Percentiles rank a stretch among this genome's conserved stretches.
Conservation (phyloP, 192 early-diverging fungal genomes). For the Umbelopsis vinacea region DNA sequence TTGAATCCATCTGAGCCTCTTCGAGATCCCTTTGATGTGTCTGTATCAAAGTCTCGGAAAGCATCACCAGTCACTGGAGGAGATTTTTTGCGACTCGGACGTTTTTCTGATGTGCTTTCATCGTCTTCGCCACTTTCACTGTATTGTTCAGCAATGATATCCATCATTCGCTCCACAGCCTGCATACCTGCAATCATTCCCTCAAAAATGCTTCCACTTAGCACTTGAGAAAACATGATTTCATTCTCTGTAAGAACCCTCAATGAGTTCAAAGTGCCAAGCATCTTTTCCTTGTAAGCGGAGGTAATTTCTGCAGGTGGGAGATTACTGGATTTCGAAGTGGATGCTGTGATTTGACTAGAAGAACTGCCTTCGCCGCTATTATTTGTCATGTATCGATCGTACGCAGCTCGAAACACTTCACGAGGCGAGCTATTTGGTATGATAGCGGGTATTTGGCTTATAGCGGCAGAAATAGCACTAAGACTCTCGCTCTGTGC, state of each 20-base stretch:
- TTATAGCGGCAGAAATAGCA: not conserved
- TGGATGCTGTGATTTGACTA: not conserved
- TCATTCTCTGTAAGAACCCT: slow-evolving; percentile 10
- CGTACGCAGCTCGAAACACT: not conserved
- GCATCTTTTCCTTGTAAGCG: slow-evolving; percentile 15
- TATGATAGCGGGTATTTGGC: not conserved
- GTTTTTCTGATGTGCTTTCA: not conserved
- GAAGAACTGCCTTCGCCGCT: not conserved
- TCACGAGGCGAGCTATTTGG: not conserved
- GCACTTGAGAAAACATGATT: slow-evolving; percentile 15
- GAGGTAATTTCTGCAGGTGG: slow-evolving; percentile 6
- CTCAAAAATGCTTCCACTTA: slow-evolving; percentile 11
- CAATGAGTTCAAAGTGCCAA: not conserved
- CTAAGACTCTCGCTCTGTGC: not conserved
- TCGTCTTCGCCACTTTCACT: slow-evolving; percentile 12
- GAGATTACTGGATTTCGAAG: not conserved
- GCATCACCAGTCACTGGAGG: not conserved
- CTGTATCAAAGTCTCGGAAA: slow-evolving; percentile 18
- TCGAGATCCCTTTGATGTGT: slow-evolving; percentile 7
- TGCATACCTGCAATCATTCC: slow-evolving; percentile 21
- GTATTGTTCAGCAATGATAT: slow-evolving; percentile 17
- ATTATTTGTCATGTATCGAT: slow-evolving; percentile 1
- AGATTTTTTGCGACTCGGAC: not conserved
- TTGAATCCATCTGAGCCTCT: slow-evolving; percentile 11
- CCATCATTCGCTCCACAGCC: slow-evolving; percentile 19